Base-by-base conservation (phyloP, 257 asterid species). In the Salvia hispanica region DNA sequence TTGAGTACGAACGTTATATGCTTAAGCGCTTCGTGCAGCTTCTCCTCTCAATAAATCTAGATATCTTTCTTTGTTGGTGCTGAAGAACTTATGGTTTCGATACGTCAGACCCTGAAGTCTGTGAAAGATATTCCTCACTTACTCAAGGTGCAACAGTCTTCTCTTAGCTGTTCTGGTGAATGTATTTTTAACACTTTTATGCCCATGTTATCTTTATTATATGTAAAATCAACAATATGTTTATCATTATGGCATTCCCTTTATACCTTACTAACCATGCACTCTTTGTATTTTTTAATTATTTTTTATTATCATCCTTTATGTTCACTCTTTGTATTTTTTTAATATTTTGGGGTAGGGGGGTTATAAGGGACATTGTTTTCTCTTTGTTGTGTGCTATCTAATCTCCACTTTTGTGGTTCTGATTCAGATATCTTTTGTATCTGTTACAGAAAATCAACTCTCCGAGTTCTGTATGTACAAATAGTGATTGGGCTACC, bases 21-120 rank as follows among this genome's bases (percentile, higher is more conserved):
- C 70, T 61, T 62, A 31, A 72, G 70, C 46, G 64, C 21, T 33
- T 36, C 71, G 42, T 18, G 21, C 16, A 72, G 65, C 51, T 64
- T 62, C 57, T 70, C 31, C 77, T 83, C 86, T 79, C 71, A 79
- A 83, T 70, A 61, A 67, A 50, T 69, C 73, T 79, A 93, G 99
- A 90, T 93, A 93, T 85, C 96, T 3, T 93, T 93, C 91, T 84
- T 93, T 77, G 83, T 80, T 74, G 71, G 66, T 71, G 87, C 99
- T 72, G 96, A 88, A 79, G 99, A 90, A 53, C 72, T 93, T 66
- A 70, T 82, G 77, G 78, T 77, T 76, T 93, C 99, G 67, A 80
- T 93, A 64, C 93, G 95, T 62, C 95, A 90, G 74, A 88, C 99
- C 47, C 80, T 93, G 83, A 88, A 93, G 86, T 85, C 88, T 53